Base-by-base conservation (phyloP, 768 basidiomycete genomes). In the Daedaleopsis sinensis region DNA sequence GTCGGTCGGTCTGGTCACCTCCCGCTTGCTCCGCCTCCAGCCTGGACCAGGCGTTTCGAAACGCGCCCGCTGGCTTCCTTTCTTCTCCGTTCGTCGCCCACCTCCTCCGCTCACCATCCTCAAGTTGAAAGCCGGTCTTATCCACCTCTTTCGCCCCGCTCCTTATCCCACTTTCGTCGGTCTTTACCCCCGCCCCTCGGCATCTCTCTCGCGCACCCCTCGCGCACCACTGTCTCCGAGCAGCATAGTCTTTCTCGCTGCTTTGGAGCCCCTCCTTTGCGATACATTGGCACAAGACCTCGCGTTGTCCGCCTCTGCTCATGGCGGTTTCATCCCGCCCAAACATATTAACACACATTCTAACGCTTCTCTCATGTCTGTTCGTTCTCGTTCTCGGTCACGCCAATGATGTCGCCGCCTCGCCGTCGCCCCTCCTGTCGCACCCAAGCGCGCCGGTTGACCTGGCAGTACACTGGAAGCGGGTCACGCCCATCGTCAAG, bases 321-420 rank as follows among this genome's bases (percentile, higher is more conserved):
- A 67, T 67, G 67, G 67, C 64, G 59, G 67, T 19, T 56, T 46
- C 54, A 19, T 24, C 48, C 63, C 67, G 64, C 62, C 63, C 35
- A 27, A 51, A 39, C 54, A 42, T 27, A 15, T 35, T 47, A 37
- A 51, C 49, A 24, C 13, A 43, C 43, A 13, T 62, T 18, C 21
- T 63, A 19, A 51, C 58, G 54, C 15, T 58, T n/a, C 57, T 62
- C 38, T 55, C 67, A 57, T 61, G 59, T 48, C 52, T n/a, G n/a
- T n/a, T 63, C 16, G 46, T 63, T 10, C 57, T 67, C 46, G 32
- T 61, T 24, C 53, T 65, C 37, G 47, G 62, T n/a, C 39, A 55
- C 24, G 59, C 37, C 27, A 57, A 36, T 49, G n/a, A 48, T 49
- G 59, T 19, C 32, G 21, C 36, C 43, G 64, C 52, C 44, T 52